Evolutionary conservation across 2,329 filamentous ascomycete genomes (phyloP).

Genomic region (Stachybotrys elegans): DNA sequence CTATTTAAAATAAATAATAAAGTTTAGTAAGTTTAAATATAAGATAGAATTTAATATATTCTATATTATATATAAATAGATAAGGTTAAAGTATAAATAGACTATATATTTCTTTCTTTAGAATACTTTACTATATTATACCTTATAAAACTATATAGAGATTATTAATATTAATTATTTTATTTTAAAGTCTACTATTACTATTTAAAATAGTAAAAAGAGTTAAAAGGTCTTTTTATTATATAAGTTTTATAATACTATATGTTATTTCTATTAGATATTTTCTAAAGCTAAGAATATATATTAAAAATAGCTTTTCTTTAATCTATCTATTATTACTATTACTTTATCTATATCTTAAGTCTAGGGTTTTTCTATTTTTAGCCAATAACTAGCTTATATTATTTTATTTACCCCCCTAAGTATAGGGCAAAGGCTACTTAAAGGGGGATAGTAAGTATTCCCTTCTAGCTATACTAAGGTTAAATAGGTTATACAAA

Average conservation of each 20-base stretch:
- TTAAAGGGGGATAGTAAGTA: neutral
- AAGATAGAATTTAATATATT: conserved; percentile 1
- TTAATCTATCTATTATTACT: conserved; percentile 3
- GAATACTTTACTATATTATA: conserved; percentile 1
- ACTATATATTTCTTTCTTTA: neutral
- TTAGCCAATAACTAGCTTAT: neutral
- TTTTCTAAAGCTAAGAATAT: neutral
- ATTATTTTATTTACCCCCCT: neutral
- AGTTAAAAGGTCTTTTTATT: neutral
- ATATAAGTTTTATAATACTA: conserved; percentile 2
- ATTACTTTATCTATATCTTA: neutral
- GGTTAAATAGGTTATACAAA: neutral
- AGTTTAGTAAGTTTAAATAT: neutral
- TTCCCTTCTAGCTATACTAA: neutral
- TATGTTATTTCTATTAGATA: neutral
- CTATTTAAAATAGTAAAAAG: neutral
- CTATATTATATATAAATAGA: conserved; percentile 2
- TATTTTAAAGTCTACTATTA: neutral
- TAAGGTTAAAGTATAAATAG: conserved; percentile 2
- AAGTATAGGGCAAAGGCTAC: neutral
- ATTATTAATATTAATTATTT: neutral
- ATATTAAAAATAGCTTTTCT: neutral
- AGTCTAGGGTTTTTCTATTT: neutral
- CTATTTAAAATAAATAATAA: neutral
- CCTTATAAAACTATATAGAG: neutral